Evolutionary conservation across 345 rosid species (phyloP).

Genomic region (Arabis hirsuta): DNA sequence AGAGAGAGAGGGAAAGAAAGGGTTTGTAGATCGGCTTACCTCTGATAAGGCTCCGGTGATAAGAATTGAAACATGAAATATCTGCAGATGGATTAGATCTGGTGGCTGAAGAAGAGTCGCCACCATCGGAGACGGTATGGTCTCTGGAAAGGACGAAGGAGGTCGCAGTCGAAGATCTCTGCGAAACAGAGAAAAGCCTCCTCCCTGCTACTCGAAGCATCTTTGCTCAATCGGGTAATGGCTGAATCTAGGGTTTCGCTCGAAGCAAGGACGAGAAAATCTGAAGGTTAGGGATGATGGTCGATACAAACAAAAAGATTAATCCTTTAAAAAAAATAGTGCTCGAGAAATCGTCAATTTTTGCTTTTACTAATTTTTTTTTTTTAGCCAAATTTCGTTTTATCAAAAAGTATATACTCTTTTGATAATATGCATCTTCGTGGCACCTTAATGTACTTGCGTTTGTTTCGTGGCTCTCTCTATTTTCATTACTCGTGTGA

Average conservation of each 20-base stretch:
- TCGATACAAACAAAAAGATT: neutral
- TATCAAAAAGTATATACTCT: neutral
- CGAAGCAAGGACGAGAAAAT: neutral
- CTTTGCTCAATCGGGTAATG: slow-evolving; percentile 31
- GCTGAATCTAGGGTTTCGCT: slow-evolving; percentile 44
- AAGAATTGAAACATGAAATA: slow-evolving; percentile 38
- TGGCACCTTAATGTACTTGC: slow-evolving; percentile 23
- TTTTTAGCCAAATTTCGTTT: neutral
- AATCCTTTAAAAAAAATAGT: slow-evolving; percentile 6
- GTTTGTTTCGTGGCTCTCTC: slow-evolving; percentile 11
- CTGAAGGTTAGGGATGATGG: slow-evolving; percentile 25
- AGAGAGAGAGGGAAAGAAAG: no score
- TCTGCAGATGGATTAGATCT: slow-evolving; percentile 48
- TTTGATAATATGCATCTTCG: neutral
- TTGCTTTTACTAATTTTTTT: neutral
- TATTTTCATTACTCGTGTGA: neutral
- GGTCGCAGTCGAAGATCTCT: slow-evolving; percentile 52
- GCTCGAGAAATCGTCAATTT: slow-evolving; percentile 30
- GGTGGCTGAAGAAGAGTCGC: slow-evolving; percentile 32
- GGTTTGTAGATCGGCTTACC: slow-evolving; percentile 39
- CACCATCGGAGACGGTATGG: slow-evolving; percentile 39
- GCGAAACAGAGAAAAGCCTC: slow-evolving; percentile 61
- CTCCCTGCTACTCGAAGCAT: slow-evolving; percentile 83
- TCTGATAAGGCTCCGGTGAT: slow-evolving; percentile 55
- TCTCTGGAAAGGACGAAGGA: slow-evolving; percentile 46